Evolutionary conservation across 148 eudicot genomes (phyloP), one percentile per base, ranked within the genome.

Genomic region (Camellia granthamiana): DNA sequence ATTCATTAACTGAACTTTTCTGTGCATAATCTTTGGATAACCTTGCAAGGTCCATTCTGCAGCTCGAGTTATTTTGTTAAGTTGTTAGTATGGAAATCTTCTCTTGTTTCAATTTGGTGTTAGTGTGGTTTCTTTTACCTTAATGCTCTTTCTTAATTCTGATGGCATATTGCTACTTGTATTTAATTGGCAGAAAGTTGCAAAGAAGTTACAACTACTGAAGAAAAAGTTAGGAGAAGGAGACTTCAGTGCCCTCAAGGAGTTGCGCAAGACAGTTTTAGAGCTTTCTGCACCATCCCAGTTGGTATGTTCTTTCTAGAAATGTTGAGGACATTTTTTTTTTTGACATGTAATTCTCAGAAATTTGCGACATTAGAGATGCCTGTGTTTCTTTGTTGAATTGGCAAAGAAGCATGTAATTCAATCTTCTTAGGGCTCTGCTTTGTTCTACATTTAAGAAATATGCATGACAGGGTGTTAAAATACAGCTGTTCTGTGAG

Each of bases 241-340:
- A 81, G 89, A 91, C 74, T 76, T 86, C 72, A 85, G 85, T 85
- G 88, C 82, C 72, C 90, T 96, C 47, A 87, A 71, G 81, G 89
- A 91, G 86, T 93, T 96, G 67, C 93, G 99, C 44, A 82, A 79
- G 78, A 88, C 95, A 67, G 91, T 93, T 82, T 76, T 96, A 66
- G 92, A 86, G 81, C 98, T 96, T 85, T 83, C 87, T 52, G 93
- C 97, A 77, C 99, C 99, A 83, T 84, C 91, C 61, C 89, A 90
- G 73, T 82, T 96, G 98, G 99, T 96, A 92, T 52, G 84, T 73
- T 72, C 72, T 58, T 67, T 68, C 13, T 69, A 21, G 30, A 63
- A 19, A 9, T 23, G 0, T 18, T 58, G 59, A 13, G 49, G 2
- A 7, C 3, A 13, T 16, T 10, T 43, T 55, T 41, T 55, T 13